Evolutionary conservation across 2,329 filamentous ascomycete genomes (phyloP).

Genomic region (Aspergillus thermomutatus): DNA sequence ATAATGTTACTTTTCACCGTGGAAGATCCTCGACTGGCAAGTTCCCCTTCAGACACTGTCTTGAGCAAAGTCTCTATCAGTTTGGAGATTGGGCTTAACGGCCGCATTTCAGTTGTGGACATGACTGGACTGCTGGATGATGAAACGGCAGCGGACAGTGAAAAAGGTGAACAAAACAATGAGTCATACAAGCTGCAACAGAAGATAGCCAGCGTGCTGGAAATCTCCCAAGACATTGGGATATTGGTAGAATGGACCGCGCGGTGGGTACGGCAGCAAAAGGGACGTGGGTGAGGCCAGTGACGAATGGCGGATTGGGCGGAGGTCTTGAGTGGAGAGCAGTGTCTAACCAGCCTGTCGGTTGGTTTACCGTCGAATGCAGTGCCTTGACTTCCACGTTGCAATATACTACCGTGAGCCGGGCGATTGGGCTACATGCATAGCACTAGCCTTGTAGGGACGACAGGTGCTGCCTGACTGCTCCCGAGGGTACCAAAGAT

Average conservation of each 20-base stretch:
- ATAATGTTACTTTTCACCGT: conserved; percentile 37
- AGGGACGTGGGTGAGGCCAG: conserved; percentile 18
- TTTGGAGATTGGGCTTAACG: conserved; percentile 41
- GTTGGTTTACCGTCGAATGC: background rate
- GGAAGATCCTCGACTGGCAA: conserved; percentile 10
- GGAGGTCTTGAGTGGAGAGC: conserved; percentile 4
- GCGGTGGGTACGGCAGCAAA: conserved; percentile 32
- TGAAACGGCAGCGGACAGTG: conserved; percentile 10
- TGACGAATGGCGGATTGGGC: background rate
- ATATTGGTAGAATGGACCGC: conserved; percentile 44
- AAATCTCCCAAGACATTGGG: conserved; percentile 44
- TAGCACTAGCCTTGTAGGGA: background rate
- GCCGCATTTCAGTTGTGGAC: conserved; percentile 38
- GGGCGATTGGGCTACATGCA: background rate
- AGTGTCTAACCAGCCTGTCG: background rate
- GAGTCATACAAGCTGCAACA: conserved; percentile 25
- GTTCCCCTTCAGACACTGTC: conserved; percentile 6
- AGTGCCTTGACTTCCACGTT: background rate
- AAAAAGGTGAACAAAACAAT: conserved; percentile 17
- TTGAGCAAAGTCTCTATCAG: conserved; percentile 31
- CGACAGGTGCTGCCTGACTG: background rate
- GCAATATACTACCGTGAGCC: background rate
- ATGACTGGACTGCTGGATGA: conserved; percentile 32
- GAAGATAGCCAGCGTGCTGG: conserved; percentile 38
- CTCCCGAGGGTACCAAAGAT: background rate